These are phyloP conservation scores for Aspergillus jensenii DNA, from an alignment of 2,329 filamentous ascomycete genomes.

Conservation along the genomic window DNA sequence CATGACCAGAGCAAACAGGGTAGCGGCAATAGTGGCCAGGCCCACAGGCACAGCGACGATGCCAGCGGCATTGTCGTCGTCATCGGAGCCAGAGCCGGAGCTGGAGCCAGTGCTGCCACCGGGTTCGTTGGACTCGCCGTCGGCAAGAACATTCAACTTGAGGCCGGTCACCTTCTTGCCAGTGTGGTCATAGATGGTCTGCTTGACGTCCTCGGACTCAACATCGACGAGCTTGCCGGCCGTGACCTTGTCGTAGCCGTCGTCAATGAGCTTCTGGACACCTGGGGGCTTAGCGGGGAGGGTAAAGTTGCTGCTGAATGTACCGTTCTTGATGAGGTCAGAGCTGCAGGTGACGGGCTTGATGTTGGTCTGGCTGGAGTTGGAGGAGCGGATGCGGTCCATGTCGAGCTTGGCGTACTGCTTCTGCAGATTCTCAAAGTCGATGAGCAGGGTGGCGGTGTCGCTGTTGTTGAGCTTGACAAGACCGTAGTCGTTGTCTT, in stretches of 20 bases:
- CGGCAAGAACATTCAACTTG: conserved; percentile 54
- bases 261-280: conserved; percentile 70
- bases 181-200: conserved; percentile 57
- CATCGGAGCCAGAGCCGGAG: conserved; percentile 16
- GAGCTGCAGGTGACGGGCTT: conserved; percentile 64
- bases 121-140: conserved; percentile 58
- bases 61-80: conserved; percentile 20
- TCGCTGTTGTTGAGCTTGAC: conserved; percentile 61
- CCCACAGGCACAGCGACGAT: conserved; percentile 26
- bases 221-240: conserved; percentile 65
- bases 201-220: conserved; percentile 54
- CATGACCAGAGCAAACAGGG: conserved; percentile 28
- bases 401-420: conserved; percentile 78
- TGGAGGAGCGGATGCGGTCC: conserved; percentile 62
- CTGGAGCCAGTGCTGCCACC: conserved; percentile 36
- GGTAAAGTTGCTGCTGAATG: conserved; percentile 77
- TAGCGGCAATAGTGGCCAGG: conserved; percentile 24
- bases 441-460: conserved; percentile 58
- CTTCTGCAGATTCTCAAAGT: conserved; percentile 71
- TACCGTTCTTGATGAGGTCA: conserved; percentile 63
- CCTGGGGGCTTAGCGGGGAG: conserved; percentile 66
- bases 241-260: conserved; percentile 67
- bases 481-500: conserved; percentile 53
- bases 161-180: conserved; percentile 63
- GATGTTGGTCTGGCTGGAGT: conserved; percentile 56